These are phyloP conservation scores for Fraxinus paxiana DNA, from an alignment of 305 asterid genomes.

Conservation along the genomic window DNA sequence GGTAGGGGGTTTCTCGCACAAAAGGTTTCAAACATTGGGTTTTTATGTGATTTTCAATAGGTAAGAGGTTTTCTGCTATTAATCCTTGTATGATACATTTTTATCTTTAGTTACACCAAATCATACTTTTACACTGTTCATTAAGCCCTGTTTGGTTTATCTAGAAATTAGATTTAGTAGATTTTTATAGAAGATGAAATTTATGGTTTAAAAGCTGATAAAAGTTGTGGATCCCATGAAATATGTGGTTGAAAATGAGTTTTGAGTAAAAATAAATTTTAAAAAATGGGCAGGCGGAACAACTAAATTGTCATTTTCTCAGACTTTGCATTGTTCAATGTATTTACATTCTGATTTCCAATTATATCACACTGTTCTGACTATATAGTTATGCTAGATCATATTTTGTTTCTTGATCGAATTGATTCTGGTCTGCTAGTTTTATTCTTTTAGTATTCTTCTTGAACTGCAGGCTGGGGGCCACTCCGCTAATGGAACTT, in stretches of 20 bases:
- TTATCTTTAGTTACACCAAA: background rate
- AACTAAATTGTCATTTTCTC: background rate
- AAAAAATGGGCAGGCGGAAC: background rate
- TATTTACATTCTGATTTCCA: background rate
- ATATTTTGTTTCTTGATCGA: background rate
- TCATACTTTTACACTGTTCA: background rate
- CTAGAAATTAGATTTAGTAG: background rate
- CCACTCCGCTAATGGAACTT: slow-evolving; percentile 89
- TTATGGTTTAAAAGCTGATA: background rate
- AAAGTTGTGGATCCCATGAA: background rate
- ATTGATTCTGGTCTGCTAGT: background rate
- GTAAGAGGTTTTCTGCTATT: too few species aligned
- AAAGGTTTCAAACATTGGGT: too few species aligned
- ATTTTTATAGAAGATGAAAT: background rate
- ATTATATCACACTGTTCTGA: background rate
- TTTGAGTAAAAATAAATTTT: background rate
- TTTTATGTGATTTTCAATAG: too few species aligned
- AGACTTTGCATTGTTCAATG: background rate
- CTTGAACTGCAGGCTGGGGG: slow-evolving; percentile 71
- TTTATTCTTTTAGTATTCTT: slow-evolving; percentile 10
- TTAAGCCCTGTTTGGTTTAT: background rate
- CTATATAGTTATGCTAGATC: background rate
- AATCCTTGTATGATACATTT: background rate
- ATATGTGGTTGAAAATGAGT: background rate
- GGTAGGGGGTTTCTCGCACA: too few species aligned